Conservation (phyloP, 495 filamentous ascomycete species). For the Halenospora varia region DNA sequence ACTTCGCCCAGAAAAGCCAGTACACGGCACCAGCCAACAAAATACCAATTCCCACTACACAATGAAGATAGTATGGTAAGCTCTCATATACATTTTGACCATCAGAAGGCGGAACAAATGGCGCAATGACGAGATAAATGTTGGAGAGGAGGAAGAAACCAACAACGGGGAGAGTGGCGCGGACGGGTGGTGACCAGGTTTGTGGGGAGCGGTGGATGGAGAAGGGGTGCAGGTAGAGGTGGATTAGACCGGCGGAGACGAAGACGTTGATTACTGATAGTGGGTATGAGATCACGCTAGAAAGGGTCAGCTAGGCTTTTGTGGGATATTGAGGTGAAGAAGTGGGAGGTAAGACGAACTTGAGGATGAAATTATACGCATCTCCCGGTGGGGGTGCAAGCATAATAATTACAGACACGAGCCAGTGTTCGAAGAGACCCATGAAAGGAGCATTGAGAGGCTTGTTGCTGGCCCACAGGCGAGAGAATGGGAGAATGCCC, state of each 20-base stretch:
- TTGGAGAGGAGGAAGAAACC: conserved; percentile 46
- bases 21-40: conserved; percentile 44
- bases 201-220: conserved; percentile 26
- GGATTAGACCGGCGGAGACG: conserved; percentile 51
- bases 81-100: conserved; percentile 44
- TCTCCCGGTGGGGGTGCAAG: conserved; percentile 60
- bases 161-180: conserved; percentile 38
- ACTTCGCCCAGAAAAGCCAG: conserved; percentile 44
- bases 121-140: conserved; percentile 45
- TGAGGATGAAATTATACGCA: conserved; percentile 60
- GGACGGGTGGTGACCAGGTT: conserved; percentile 36
- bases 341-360: conserved; percentile 39
- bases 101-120: conserved; percentile 39
- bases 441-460: conserved; percentile 59
- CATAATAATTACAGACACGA: conserved; percentile 57
- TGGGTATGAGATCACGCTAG: conserved; percentile 56
- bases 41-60: conserved; percentile 45
- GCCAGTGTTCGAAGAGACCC: conserved; percentile 58
- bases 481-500: conserved; percentile 57
- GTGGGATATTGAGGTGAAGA: conserved; percentile 2
- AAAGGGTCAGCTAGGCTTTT: background rate
- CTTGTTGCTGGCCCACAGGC: conserved; percentile 60
- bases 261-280: conserved; percentile 57
- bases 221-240: conserved; percentile 50
- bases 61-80: conserved; percentile 49